phyloP scores from a whole-genome alignment of 2,329 filamentous ascomycete genomes.

The Penicillium polonicum region DNA sequence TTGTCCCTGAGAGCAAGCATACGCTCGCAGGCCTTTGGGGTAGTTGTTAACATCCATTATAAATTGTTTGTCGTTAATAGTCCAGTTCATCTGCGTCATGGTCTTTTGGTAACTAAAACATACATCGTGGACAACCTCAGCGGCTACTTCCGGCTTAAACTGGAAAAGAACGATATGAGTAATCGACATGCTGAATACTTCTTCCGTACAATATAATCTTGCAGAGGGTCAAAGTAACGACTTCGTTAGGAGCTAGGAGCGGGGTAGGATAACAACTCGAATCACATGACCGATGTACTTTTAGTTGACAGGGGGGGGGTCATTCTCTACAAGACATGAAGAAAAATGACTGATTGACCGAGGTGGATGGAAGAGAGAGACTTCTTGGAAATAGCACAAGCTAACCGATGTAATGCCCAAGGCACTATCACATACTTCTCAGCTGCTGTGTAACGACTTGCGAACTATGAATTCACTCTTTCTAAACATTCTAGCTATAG shows the following conservation, averaged over 20 bases:
- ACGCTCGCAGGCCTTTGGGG: slow-evolving; percentile 51
- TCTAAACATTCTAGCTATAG: background rate
- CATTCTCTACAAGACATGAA: background rate
- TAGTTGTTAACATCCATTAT: background rate
- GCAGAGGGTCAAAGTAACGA: background rate
- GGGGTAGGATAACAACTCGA: background rate
- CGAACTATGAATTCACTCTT: background rate
- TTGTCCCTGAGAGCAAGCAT: slow-evolving; percentile 58
- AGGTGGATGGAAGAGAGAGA: background rate
- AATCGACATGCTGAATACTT: slow-evolving; percentile 55
- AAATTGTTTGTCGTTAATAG: background rate
- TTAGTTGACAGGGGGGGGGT: background rate
- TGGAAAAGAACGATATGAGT: slow-evolving; percentile 69
- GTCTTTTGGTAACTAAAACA: slow-evolving; percentile 23
- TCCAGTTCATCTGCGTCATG: background rate
- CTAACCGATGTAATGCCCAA: background rate
- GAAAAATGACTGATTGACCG: background rate
- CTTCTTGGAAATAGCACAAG: background rate
- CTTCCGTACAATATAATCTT: background rate
- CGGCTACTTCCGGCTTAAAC: slow-evolving; percentile 55
- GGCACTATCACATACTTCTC: background rate
- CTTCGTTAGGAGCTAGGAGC: background rate
- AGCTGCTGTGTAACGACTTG: background rate
- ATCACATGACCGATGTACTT: background rate
- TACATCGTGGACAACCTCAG: slow-evolving; percentile 58